Evolutionary conservation across 2,329 filamentous ascomycete species (phyloP).

Genomic region (Teratosphaeria zuluensis): DNA sequence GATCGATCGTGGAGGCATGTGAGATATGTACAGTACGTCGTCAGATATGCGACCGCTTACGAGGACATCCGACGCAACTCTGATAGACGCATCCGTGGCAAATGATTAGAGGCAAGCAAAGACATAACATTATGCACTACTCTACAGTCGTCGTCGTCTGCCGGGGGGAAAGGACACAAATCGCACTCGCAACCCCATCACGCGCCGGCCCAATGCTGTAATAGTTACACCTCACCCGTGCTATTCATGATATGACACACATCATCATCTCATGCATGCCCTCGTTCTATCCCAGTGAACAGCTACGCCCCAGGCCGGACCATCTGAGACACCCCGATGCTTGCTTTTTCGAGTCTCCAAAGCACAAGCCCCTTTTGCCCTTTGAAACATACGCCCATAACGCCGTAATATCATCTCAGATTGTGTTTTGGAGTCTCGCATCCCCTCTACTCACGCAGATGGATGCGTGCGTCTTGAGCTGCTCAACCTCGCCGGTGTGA

Average conservation of each 20-base stretch:
- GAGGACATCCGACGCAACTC: not conserved
- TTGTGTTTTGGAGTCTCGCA: not conserved
- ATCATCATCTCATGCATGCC: not conserved
- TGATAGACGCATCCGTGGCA: not conserved
- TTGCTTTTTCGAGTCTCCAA: not conserved
- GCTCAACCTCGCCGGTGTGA: too few species aligned
- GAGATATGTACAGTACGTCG: not conserved
- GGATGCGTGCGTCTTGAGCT: not conserved
- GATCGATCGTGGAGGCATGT: not conserved
- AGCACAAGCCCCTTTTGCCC: not conserved
- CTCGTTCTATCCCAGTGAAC: not conserved
- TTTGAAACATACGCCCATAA: not conserved
- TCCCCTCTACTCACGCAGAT: not conserved
- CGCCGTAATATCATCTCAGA: not conserved
- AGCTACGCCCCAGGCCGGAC: not conserved
- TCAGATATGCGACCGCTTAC: not conserved
- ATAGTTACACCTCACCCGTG: not conserved
- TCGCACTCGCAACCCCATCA: not conserved
- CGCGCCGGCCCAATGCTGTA: not conserved
- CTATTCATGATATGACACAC: not conserved
- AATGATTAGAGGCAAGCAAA: not conserved
- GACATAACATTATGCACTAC: not conserved
- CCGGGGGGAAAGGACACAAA: not conserved
- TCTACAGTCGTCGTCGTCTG: not conserved
- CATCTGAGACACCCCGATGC: not conserved